Base-by-base conservation (phyloP, 768 basidiomycete species). In the Gymnopilus junonius region DNA sequence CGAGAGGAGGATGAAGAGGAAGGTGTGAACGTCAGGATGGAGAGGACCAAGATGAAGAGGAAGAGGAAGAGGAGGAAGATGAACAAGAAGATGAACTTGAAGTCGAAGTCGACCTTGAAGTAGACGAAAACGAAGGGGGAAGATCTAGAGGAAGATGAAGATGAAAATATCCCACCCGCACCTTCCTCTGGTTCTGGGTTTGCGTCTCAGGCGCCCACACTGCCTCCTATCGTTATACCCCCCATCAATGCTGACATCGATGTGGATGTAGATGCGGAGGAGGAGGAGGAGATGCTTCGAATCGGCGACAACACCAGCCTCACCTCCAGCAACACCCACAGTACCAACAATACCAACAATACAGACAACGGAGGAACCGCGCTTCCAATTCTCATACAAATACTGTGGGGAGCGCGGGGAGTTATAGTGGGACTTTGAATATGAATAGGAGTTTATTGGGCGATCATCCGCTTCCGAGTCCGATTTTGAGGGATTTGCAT, bases 171-270 rank as follows among this genome's bases (percentile, higher is more conserved):
- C 51, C 32, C 46, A 14, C 42, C 29, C 15, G 20, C 17, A 21
- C 45, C 23, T 2, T 46, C 35, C 48, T 62, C 43, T 23, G 17
- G n/a, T 17, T 11, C 65, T 1, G n/a, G n/a, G n/a, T n/a, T n/a
- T n/a, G 55, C 59, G 21, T 62, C 63, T 4, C 48, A 70, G 21
- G 71, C 72, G 20, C 72, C 72, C 10, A 70, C 57, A n/a, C 65
- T 72, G 8, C 71, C 72, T 1, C 72, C 70, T 12, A n/a, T n/a
- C n/a, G n/a, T n/a, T n/a, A 71, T 73, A 45, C 69, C 70, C 8
- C 55, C 65, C 7, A 65, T 73, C 31, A 31, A 55, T 25, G 56
- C 53, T 15, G 62, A 46, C 25, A 45, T 59, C 8, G 62, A 63
- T 14, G 53, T 43, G 21, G 65, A 68, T 20, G 40, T 42, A 2